phyloP scores from a whole-genome alignment of 1,284 basidiomycete species.

The Ceratobasidium sp. region DNA sequence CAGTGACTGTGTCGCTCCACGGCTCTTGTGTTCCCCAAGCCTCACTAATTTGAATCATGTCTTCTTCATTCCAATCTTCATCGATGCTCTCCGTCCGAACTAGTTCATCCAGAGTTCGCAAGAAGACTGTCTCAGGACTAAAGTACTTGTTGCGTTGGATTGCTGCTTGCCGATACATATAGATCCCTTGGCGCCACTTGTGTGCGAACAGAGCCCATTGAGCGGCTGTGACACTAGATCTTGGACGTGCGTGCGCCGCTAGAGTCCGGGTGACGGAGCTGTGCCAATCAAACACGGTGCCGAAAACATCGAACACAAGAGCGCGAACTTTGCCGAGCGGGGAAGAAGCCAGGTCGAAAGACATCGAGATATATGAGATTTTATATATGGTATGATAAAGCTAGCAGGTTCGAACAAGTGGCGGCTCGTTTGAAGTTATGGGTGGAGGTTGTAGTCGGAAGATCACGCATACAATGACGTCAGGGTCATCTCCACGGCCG shows the following conservation, averaged over 20 bases:
- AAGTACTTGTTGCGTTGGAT: conserved; percentile 38
- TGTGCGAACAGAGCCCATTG: conserved; percentile 40
- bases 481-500: conserved; percentile 9
- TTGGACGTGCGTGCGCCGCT: conserved; percentile 17
- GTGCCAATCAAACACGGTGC: conserved; percentile 45
- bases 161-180: conserved; percentile 22
- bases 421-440: no score
- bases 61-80: conserved; percentile 25
- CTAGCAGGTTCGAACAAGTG: no score
- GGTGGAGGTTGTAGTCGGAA: neutral
- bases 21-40: conserved; percentile 25
- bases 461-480: conserved; percentile 32
- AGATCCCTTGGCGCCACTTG: conserved; percentile 42
- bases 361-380: no score
- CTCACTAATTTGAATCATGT: conserved; percentile 12
- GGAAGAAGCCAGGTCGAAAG: neutral
- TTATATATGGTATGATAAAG: no score
- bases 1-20: conserved; percentile 42
- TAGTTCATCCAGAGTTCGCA: conserved; percentile 37
- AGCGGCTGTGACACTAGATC: conserved; percentile 17
- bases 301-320: conserved; percentile 31
- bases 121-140: conserved; percentile 38
- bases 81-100: conserved; percentile 28
- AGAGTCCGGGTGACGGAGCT: conserved; percentile 40
- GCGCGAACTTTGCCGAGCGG: neutral